Evolutionary conservation across 768 basidiomycete species (phyloP).

Genomic region (Lactarius tabidus): DNA sequence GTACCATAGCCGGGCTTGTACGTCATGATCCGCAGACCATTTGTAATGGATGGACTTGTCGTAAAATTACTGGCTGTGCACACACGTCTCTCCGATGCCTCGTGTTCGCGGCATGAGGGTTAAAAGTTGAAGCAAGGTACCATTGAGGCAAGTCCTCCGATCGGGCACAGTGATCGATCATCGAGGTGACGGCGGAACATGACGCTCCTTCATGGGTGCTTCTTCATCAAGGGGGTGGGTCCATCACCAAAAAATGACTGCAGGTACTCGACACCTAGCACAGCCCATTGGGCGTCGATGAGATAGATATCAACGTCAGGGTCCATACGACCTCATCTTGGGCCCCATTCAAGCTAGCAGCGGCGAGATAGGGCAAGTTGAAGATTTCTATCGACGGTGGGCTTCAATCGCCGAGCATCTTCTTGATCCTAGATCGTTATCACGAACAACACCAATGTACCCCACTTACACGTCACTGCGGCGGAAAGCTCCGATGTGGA

Average conservation of each 20-base stretch:
- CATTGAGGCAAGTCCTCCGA: constrained; percentile 16
- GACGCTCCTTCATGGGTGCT: background rate
- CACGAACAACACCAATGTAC: constrained; percentile 47
- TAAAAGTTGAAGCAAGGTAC: constrained; percentile 13
- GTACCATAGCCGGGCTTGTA: constrained; percentile 11
- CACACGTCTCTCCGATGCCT: constrained; percentile 3
- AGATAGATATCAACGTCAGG: too few species aligned
- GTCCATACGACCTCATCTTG: too few species aligned
- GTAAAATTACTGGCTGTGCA: background rate
- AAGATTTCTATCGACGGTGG: constrained; percentile 34
- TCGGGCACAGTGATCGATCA: constrained; percentile 18
- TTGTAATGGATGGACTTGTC: constrained; percentile 10
- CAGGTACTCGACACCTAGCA: background rate
- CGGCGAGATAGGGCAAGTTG: too few species aligned
- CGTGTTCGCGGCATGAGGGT: constrained; percentile 8
- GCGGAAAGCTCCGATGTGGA: background rate
- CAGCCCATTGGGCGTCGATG: background rate
- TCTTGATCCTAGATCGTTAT: constrained; percentile 44
- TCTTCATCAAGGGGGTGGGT: constrained; percentile 2
- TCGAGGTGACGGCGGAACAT: constrained; percentile 14
- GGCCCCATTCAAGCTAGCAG: too few species aligned
- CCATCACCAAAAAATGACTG: background rate
- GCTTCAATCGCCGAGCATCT: constrained; percentile 46
- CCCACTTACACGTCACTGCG: constrained; percentile 40
- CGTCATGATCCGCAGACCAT: constrained; percentile 19